phyloP scores from a whole-genome alignment of 2,329 filamentous ascomycete genomes.

The Cryphonectria naterciae region DNA sequence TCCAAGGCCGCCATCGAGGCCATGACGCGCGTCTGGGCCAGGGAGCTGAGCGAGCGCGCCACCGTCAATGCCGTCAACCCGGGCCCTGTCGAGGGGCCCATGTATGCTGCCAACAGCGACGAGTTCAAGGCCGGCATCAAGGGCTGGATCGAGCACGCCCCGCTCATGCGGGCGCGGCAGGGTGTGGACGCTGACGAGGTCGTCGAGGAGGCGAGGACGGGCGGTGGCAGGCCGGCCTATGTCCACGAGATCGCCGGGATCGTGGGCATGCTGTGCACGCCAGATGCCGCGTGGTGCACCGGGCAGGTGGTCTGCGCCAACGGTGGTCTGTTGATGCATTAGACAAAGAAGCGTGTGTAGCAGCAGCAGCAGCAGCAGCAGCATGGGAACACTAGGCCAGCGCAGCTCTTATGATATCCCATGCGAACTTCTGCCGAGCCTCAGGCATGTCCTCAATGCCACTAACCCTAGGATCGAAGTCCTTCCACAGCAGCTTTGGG shows the following conservation, averaged over 20 bases:
- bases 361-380: not conserved
- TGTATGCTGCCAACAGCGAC: constrained; percentile 51
- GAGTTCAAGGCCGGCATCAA: constrained; percentile 49
- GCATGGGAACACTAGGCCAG: not conserved
- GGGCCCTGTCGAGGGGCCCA: constrained; percentile 57
- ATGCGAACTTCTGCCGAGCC: not conserved
- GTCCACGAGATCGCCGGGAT: constrained; percentile 74
- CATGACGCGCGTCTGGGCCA: constrained; percentile 63
- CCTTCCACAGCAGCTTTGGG: not conserved
- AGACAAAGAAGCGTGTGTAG: not conserved
- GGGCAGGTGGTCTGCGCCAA: constrained; percentile 81
- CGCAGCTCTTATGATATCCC: not conserved
- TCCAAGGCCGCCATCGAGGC: constrained; percentile 63
- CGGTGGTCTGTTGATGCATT: constrained; percentile 65
- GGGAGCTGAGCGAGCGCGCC: constrained; percentile 56
- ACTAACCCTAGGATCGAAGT: not conserved
- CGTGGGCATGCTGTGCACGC: constrained; percentile 74
- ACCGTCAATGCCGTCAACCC: constrained; percentile 64
- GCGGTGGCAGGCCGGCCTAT: constrained; percentile 65
- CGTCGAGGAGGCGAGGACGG: constrained; percentile 60
- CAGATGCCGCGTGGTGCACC: constrained; percentile 76
- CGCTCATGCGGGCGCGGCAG: constrained; percentile 63
- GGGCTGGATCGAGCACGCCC: constrained; percentile 56
- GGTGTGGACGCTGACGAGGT: constrained; percentile 65
- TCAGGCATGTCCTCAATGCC: not conserved